Evolutionary conservation across 2,329 filamentous ascomycete species (phyloP), one percentile per base, ranked within the genome.

Genomic region (Chaetomium strumarium): DNA sequence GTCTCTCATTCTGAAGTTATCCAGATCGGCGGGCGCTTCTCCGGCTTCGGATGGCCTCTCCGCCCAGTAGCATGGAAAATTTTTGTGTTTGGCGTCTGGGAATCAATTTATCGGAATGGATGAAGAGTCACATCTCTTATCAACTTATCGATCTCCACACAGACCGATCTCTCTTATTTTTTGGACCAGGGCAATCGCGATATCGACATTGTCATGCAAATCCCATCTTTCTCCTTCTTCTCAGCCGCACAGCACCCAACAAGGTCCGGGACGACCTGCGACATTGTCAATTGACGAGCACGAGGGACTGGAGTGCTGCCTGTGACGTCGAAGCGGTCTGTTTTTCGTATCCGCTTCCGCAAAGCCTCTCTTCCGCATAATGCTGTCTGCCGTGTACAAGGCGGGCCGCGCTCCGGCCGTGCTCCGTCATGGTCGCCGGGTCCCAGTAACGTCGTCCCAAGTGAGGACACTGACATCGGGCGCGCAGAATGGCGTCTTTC

Each of bases 321-420:
- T 45, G 40, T 43, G 38, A 49, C 50, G 41, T 44, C 43, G 38
- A 51, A 42, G 44, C 55, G 55, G 37, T 46, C 41, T 37, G 40
- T 46, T n/a, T 49, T 38, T 40, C 31, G 30, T 49, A 46, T 50
- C 49, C 41, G 37, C 36, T 49, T 43, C 36, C 48, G 37, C 37
- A 39, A 49, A 45, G 44, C 29, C 44, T 36, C 38, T 20, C 41
- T 43, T 43, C 40, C 42, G 49, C 51, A 63, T 51, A 37, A 66
- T 67, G 64, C 48, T 64, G 62, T 66, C 65, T 61, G 65, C 64
- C 60, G 58, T 67, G 59, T 63, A 58, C 53, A 60, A 81, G 68
- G 78, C 78, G 63, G 77, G 78, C 65, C 76, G 79, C 66, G 77
- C 78, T 64, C 78, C 79, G 68, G 73, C 76, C 63, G 67, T 81